These are phyloP conservation scores for Rusavskia elegans DNA, from an alignment of 495 filamentous ascomycete genomes.

Conservation along the genomic window DNA sequence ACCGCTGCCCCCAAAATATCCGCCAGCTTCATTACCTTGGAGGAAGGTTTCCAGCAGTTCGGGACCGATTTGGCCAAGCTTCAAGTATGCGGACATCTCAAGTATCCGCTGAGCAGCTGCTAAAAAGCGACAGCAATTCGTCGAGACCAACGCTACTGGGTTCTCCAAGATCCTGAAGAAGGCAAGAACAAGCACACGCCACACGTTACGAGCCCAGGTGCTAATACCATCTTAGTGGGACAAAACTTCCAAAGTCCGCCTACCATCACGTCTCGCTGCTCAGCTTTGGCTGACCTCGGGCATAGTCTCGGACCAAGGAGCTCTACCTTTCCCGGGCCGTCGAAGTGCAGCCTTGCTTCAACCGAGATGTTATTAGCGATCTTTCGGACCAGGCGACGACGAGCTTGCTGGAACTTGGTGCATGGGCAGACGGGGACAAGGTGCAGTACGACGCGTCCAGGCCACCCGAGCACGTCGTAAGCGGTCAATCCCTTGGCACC, in stretches of 20 bases:
- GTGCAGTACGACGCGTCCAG: constrained; percentile 56
- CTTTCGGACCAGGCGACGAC: constrained; percentile 92
- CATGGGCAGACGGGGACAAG: constrained; percentile 92
- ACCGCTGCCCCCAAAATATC: constrained; percentile 64
- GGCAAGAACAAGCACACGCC: constrained; percentile 24
- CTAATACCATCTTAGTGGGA: constrained; percentile 51
- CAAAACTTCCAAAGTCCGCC: constrained; percentile 81
- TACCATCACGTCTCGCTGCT: constrained; percentile 1
- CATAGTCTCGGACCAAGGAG: constrained; percentile 84
- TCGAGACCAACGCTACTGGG: constrained; percentile 91
- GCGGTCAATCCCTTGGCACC: constrained; percentile 45
- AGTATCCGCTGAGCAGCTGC: constrained; percentile 1
- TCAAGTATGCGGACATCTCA: constrained; percentile 34
- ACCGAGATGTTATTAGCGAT: constrained; percentile 87
- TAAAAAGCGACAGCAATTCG: constrained; percentile 52
- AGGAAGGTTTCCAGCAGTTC: constrained; percentile 95
- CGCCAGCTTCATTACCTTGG: constrained; percentile 78
- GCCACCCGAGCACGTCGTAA: constrained; percentile 43
- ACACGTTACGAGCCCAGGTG: constrained; percentile 2
- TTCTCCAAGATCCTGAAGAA: constrained; percentile 99
- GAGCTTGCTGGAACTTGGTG: constrained; percentile 77
- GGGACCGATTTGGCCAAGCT: constrained; percentile 91
- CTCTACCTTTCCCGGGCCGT: constrained; percentile 89
- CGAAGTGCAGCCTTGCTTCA: constrained; percentile 96
- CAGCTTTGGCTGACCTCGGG: constrained; percentile 8